Conservation (phyloP, 768 basidiomycete genomes). For the Hirschioporus abietinus region DNA sequence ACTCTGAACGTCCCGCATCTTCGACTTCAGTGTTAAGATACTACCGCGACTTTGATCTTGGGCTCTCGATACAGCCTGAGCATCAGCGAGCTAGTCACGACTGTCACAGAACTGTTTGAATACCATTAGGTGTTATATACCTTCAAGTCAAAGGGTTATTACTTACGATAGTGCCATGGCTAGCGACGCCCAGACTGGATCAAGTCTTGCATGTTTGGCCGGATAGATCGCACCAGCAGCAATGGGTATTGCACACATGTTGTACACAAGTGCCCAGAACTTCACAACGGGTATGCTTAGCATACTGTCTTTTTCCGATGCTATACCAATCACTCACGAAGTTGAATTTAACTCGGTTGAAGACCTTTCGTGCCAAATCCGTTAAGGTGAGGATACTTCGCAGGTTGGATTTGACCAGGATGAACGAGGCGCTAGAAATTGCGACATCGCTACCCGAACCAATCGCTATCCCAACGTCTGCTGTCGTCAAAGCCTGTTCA, state of each 20-base stretch:
- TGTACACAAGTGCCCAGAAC: conserved; percentile 68
- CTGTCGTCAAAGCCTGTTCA: conserved; percentile 44
- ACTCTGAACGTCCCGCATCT: no score
- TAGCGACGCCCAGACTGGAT: conserved; percentile 76
- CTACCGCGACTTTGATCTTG: not conserved
- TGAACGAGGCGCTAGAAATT: conserved; percentile 74
- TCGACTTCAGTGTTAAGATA: no score
- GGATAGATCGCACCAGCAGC: conserved; percentile 79
- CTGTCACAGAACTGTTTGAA: conserved; percentile 50
- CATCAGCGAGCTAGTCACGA: conserved; percentile 56
- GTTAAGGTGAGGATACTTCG: conserved; percentile 52
- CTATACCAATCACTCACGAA: conserved; percentile 65
- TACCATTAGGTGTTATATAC: not conserved
- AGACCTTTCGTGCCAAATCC: conserved; percentile 58
- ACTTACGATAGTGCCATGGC: conserved; percentile 76
- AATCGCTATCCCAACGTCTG: conserved; percentile 56
- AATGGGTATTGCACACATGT: conserved; percentile 60
- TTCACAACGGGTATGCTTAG: conserved; percentile 17
- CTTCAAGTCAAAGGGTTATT: not conserved
- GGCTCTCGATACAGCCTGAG: conserved; percentile 44
- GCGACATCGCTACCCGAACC: conserved; percentile 72
- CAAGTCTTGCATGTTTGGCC: conserved; percentile 53
- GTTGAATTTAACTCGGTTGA: conserved; percentile 68
- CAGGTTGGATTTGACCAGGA: conserved; percentile 68
- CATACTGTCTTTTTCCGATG: no score